A percentile compares a stretch with the other conserved stretches of the same genome.
Evolutionary conservation across 2,329 filamentous ascomycete genomes (phyloP).

Genomic region (Alternaria novae-zelandiae): DNA sequence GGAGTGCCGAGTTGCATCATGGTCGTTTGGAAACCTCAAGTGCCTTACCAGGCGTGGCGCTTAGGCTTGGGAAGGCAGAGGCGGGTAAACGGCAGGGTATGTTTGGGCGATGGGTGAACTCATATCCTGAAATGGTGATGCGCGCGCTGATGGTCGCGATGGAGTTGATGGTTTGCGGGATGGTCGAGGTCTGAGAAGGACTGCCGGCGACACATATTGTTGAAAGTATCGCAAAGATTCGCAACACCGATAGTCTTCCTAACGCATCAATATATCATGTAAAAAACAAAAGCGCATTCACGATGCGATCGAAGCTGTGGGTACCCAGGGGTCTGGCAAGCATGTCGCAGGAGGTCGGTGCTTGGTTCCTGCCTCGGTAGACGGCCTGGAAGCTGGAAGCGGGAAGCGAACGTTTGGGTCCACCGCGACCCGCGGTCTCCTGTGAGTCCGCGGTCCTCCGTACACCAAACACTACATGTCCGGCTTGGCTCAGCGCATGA

Average conservation of each 20-base stretch:
- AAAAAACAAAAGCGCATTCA: neutral
- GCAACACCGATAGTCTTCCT: neutral
- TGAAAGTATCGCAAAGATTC: neutral
- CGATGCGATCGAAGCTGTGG: neutral
- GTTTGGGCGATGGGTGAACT: neutral
- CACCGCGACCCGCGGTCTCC: neutral
- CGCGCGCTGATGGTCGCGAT: neutral
- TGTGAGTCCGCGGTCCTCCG: neutral
- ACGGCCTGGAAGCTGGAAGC: neutral
- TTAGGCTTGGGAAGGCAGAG: conserved; percentile 1
- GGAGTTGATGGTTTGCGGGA: neutral
- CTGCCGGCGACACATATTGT: neutral
- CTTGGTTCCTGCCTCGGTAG: neutral
- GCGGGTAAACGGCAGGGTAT: neutral
- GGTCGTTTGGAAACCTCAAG: conserved; percentile 36
- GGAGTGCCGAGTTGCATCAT: conserved; percentile 27
- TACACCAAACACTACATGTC: neutral
- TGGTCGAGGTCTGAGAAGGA: neutral
- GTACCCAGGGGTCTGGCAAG: neutral
- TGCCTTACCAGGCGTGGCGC: conserved; percentile 21
- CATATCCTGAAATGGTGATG: neutral
- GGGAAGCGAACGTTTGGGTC: neutral
- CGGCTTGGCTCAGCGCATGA: neutral
- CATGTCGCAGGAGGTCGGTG: neutral
- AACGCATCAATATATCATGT: neutral